Percentiles rank a stretch among this genome's conserved stretches.
phyloP scores from a whole-genome alignment of 176 grass and related monocot genomes.

The Carex scoparia region DNA sequence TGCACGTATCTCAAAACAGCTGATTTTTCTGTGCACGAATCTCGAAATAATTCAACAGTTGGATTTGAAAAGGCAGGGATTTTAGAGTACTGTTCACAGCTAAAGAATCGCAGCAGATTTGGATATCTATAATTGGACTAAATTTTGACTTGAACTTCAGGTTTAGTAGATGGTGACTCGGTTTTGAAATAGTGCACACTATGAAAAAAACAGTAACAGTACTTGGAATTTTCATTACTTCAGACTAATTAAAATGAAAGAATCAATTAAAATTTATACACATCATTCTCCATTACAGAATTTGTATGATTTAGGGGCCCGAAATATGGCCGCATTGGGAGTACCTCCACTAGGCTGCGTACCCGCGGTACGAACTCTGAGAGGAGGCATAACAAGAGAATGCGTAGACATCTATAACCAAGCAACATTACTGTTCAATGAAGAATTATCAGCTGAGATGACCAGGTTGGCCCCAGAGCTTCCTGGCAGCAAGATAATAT shows the following conservation, averaged over 20 bases:
- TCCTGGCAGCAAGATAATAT: constrained; percentile 7
- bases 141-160: not conserved
- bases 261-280: not conserved
- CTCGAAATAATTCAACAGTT: too few species aligned
- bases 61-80: too few species aligned
- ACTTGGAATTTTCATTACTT: not conserved
- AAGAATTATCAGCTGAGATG: not conserved
- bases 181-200: not conserved
- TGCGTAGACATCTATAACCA: constrained; percentile 17
- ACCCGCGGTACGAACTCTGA: constrained; percentile 13
- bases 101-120: too few species aligned
- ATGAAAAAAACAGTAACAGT: not conserved
- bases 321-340: not conserved
- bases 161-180: not conserved
- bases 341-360: constrained; percentile 20
- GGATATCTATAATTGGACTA: not conserved
- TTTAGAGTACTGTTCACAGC: too few species aligned
- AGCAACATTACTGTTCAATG: constrained; percentile 16
- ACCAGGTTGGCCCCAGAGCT: not conserved
- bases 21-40: too few species aligned
- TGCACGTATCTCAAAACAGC: too few species aligned
- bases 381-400: constrained; percentile 24
- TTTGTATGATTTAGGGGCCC: constrained; percentile 22
- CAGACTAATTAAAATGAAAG: not conserved
- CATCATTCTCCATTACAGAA: not conserved